Conservation (phyloP, 805 yeast genomes). For the Spathaspora gorwiae region DNA sequence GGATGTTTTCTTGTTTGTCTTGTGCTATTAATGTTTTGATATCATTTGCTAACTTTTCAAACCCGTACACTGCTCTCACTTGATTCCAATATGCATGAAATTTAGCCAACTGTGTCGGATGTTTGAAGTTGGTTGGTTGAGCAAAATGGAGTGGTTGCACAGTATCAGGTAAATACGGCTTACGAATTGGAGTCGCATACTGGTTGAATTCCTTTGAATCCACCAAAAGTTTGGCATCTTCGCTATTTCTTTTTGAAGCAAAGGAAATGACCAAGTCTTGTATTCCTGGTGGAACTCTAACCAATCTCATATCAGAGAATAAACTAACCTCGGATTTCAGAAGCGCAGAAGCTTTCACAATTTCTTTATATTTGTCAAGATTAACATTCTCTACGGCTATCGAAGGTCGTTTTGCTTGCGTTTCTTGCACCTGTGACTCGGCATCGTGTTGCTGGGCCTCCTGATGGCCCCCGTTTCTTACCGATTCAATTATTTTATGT, state of each 20-base stretch:
- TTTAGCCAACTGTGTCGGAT: slow-evolving; percentile 32
- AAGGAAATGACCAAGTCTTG: slow-evolving; percentile 39
- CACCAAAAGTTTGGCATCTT: slow-evolving; percentile 20
- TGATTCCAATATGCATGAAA: slow-evolving; percentile 40
- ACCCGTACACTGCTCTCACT: slow-evolving; percentile 29
- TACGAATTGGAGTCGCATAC: slow-evolving; percentile 24
- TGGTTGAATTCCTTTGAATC: slow-evolving; percentile 18
- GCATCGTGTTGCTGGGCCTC: neutral
- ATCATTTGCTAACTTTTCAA: slow-evolving; percentile 29
- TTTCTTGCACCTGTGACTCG: neutral
- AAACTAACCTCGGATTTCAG: slow-evolving; percentile 27
- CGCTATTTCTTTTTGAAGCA: slow-evolving; percentile 27
- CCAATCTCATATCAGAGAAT: slow-evolving; percentile 31
- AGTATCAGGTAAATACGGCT: slow-evolving; percentile 29
- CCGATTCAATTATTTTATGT: slow-evolving; percentile 5
- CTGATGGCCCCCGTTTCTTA: neutral
- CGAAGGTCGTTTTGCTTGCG: neutral
- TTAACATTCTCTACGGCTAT: slow-evolving; percentile 2
- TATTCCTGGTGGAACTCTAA: slow-evolving; percentile 38
- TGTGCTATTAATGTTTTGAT: slow-evolving; percentile 20
- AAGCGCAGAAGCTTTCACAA: slow-evolving; percentile 26
- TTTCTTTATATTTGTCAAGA: slow-evolving; percentile 16
- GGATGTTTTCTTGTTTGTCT: slow-evolving; percentile 17
- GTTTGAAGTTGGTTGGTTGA: slow-evolving; percentile 16
- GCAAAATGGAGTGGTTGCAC: slow-evolving; percentile 14